Evolutionary conservation across 805 yeast species (phyloP), one percentile per base, ranked within the genome.

Genomic region (Diddensiella transvaalensis): DNA sequence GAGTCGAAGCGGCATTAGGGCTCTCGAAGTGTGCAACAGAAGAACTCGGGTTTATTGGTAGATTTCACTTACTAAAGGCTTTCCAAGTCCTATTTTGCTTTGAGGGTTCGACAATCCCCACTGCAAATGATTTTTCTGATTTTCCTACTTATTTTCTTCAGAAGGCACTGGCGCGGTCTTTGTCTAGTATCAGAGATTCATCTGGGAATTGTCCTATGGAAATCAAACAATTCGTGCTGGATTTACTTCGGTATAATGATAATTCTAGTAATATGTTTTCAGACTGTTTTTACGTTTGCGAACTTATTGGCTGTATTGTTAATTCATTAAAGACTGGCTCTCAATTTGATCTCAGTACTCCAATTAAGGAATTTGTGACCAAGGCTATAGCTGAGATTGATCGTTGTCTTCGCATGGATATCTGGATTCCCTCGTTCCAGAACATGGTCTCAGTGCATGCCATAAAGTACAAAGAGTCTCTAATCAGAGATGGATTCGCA

Each of bases 1-100:
- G 99, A 49, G 75, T 81, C 15, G 95, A 87, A 48, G 97, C 99
- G 1, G 95, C 95, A 0, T 65, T 69, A 40, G 93, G 93, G 0
- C 70, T 93, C 38, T 83, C 90, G 0, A 74, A 67, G n/a, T 73
- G 80, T 45, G 83, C 96, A 0, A 78, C 70, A 21, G 77, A 76
- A 30, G 79, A 77, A 10, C 73, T 79, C 36, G 74, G 75, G n/a
- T 86, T 77, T 63, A 70, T 85, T 23, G 98, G 98, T 0, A 72
- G 85, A 57, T 73, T 72, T 37, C 91, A 87, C 61, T 70, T 93
- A 45, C 65, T 87, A 36, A 79, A 76, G 58, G 85, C 88, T 0
- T 88, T 80, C 63, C 83, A 79, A 53, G 67, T 70, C 18, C 61
- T 87, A 39, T 91, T 74, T 62, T 93, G 98, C 64, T 89, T 85